These are phyloP conservation scores for Aspergillus fumigatiaffinis DNA, from an alignment of 2,329 filamentous ascomycete genomes.

Conservation along the genomic window DNA sequence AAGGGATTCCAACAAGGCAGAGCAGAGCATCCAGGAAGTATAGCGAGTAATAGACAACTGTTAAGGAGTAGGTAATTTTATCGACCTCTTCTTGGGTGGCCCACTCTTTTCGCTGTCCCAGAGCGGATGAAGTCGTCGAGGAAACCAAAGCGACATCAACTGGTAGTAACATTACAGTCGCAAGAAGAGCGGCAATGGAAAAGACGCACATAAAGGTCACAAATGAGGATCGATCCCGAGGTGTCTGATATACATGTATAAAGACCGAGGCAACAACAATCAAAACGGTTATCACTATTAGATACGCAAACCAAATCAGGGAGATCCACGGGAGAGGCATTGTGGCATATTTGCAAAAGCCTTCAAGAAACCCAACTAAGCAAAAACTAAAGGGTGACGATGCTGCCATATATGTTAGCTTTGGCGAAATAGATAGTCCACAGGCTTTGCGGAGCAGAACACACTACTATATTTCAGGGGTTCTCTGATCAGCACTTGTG, in stretches of 20 bases:
- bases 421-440: neutral
- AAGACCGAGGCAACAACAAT: constrained; percentile 77
- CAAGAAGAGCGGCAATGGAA: constrained; percentile 80
- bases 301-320: constrained; percentile 93
- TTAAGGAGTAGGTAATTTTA: constrained; percentile 73
- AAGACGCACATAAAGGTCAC: constrained; percentile 83
- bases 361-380: neutral
- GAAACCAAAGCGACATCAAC: constrained; percentile 95
- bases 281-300: constrained; percentile 71
- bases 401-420: neutral
- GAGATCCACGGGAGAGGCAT: constrained; percentile 73
- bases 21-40: constrained; percentile 89
- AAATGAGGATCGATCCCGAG: constrained; percentile 75
- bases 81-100: constrained; percentile 77
- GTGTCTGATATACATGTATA: constrained; percentile 86
- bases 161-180: constrained; percentile 85
- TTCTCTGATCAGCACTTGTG: neutral
- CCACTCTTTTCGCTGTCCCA: constrained; percentile 90
- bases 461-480: neutral
- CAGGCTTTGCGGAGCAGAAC: neutral
- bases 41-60: constrained; percentile 85
- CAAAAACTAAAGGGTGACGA: neutral
- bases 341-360: constrained; percentile 15
- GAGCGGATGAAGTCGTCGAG: constrained; percentile 70
- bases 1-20: constrained; percentile 85